Percentiles rank a stretch among this genome's conserved stretches.
phyloP scores from a whole-genome alignment of 1,284 basidiomycete species.

The Malassezia furfur region DNA sequence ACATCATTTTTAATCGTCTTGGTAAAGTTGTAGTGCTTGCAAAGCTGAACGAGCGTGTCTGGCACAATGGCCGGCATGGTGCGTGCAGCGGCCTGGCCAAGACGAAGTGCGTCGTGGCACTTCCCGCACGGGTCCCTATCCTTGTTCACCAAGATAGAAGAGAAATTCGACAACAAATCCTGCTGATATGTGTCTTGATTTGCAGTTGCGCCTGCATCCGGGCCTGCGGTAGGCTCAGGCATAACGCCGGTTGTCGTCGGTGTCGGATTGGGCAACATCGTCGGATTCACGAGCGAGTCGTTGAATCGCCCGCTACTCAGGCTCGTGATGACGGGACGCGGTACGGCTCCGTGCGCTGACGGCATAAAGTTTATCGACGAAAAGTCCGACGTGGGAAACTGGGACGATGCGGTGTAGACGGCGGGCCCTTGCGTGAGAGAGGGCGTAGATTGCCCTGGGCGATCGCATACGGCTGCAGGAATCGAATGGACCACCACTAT shows the following conservation, averaged over 20 bases:
- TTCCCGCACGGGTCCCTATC: slow-evolving; percentile 54
- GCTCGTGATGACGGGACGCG: slow-evolving; percentile 32
- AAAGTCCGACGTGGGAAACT: slow-evolving; percentile 45
- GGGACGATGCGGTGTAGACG: slow-evolving; percentile 35
- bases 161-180: slow-evolving; percentile 34
- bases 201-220: not conserved
- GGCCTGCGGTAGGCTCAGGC: slow-evolving; percentile 11
- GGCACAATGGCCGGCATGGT: slow-evolving; percentile 60
- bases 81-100: slow-evolving; percentile 60
- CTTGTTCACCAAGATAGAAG: not conserved
- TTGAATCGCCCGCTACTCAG: slow-evolving; percentile 27
- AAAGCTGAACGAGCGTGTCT: slow-evolving; percentile 56
- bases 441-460: not conserved
- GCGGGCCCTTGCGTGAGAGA: not conserved
- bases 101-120: slow-evolving; percentile 59
- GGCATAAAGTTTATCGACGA: slow-evolving; percentile 26
- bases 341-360: slow-evolving; percentile 25
- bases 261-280: slow-evolving; percentile 57
- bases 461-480: too few relatives aligned
- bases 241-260: slow-evolving; percentile 32
- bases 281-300: slow-evolving; percentile 59
- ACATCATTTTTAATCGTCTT: slow-evolving; percentile 52
- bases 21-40: slow-evolving; percentile 57
- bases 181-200: slow-evolving; percentile 53
- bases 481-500: too few relatives aligned